A percentile compares a stretch with the other conserved stretches of the same genome.
Evolutionary conservation across 495 filamentous ascomycete genomes (phyloP).

Genomic region (Clohesyomyces aquaticus): DNA sequence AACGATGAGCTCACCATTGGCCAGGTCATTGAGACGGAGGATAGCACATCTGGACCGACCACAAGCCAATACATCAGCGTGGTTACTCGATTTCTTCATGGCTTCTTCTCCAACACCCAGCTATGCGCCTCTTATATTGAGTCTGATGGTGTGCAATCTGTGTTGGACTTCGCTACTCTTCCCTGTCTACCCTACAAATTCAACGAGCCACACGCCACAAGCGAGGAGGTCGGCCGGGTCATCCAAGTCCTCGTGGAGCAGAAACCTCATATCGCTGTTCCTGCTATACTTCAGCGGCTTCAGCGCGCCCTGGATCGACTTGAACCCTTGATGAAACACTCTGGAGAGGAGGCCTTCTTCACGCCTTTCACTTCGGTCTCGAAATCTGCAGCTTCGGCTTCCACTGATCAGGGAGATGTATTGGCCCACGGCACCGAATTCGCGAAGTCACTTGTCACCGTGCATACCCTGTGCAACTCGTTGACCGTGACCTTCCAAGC

Average conservation of each 20-base stretch:
- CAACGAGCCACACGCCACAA: conserved; percentile 55
- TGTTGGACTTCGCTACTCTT: conserved; percentile 81
- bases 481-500: conserved; percentile 72
- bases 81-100: conserved; percentile 71
- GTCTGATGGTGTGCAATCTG: conserved; percentile 75
- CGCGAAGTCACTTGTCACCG: conserved; percentile 73
- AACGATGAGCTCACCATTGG: conserved; percentile 25
- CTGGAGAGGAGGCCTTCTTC: conserved; percentile 64
- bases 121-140: conserved; percentile 77
- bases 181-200: conserved; percentile 78
- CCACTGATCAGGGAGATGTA: conserved; percentile 42
- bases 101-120: conserved; percentile 75
- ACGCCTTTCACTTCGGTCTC: conserved; percentile 57
- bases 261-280: conserved; percentile 79
- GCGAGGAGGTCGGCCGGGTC: conserved; percentile 69
- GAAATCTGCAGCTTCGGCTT: conserved; percentile 3
- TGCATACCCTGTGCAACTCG: conserved; percentile 72
- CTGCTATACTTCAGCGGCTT: conserved; percentile 73
- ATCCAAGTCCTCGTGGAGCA: conserved; percentile 79
- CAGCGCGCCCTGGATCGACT: conserved; percentile 70
- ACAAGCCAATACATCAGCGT: conserved; percentile 72
- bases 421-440: conserved; percentile 67
- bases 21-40: conserved; percentile 42
- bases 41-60: conserved; percentile 56
- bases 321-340: conserved; percentile 62